phyloP scores from a whole-genome alignment of 371 early-diverging fungal genomes.

The Actinomucor elegans region DNA sequence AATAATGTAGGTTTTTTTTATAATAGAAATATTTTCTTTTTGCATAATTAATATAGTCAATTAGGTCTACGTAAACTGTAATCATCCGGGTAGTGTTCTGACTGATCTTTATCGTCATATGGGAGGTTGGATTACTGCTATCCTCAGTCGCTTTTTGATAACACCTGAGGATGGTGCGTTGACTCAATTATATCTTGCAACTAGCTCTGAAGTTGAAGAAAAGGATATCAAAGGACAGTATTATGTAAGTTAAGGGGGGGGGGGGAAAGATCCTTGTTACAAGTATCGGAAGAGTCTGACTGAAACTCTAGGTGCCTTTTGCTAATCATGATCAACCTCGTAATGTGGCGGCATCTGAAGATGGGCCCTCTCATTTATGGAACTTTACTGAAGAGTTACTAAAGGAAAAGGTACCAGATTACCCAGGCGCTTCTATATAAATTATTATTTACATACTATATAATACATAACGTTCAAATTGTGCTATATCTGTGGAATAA shows the following conservation, averaged over 20 bases:
- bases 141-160: constrained; percentile 16
- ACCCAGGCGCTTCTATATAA: constrained; percentile 26
- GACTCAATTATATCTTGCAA: constrained; percentile 63
- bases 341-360: constrained; percentile 21
- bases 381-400: constrained; percentile 37
- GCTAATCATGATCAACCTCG: constrained; percentile 1
- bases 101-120: constrained; percentile 53
- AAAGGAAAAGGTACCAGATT: constrained; percentile 36
- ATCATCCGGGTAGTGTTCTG: constrained; percentile 70
- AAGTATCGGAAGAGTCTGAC: too few species aligned
- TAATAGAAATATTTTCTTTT: background rate
- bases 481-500: too few species aligned
- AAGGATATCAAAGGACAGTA: constrained; percentile 53
- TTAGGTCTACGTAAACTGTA: constrained; percentile 57
- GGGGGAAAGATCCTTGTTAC: too few species aligned
- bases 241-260: too few species aligned
- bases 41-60: constrained; percentile 4
- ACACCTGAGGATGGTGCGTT: constrained; percentile 56
- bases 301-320: constrained; percentile 30
- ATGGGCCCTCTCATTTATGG: constrained; percentile 32
- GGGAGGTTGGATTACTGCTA: background rate
- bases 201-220: constrained; percentile 62
- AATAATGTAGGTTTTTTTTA: constrained; percentile 9
- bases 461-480: too few species aligned
- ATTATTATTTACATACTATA: too few species aligned